phyloP scores from a whole-genome alignment of 2,329 filamentous ascomycete species.

The Volutella citrinella region DNA sequence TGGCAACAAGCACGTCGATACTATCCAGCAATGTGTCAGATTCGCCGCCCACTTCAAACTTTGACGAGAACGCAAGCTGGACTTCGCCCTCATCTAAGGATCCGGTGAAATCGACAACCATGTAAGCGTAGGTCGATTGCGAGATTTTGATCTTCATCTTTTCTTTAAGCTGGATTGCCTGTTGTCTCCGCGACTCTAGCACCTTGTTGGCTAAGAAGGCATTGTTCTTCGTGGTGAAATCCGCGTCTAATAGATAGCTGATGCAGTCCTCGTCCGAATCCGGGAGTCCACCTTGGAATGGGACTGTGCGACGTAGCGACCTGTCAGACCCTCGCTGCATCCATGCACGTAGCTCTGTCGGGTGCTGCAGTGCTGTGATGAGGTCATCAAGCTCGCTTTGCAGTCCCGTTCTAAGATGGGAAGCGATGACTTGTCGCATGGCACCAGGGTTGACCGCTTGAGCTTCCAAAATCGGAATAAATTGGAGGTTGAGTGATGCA shows the following conservation, averaged over 20 bases:
- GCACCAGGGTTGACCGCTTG: conserved; percentile 43
- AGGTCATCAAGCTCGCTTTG: conserved; percentile 50
- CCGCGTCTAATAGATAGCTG: conserved; percentile 53
- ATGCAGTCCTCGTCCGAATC: conserved; percentile 48
- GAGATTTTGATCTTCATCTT: conserved; percentile 60
- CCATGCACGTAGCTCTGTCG: conserved; percentile 52
- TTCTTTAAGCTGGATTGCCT: conserved; percentile 51
- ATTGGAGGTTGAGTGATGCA: conserved; percentile 62
- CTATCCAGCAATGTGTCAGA: conserved; percentile 53
- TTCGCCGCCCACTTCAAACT: conserved; percentile 55
- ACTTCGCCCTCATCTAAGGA: conserved; percentile 63
- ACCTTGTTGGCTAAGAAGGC: conserved; percentile 48
- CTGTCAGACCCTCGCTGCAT: conserved; percentile 45
- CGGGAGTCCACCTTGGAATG: conserved; percentile 51
- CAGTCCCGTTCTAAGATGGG: conserved; percentile 49
- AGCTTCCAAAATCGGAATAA: conserved; percentile 65
- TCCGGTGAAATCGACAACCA: conserved; percentile 65
- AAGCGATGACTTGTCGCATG: conserved; percentile 48
- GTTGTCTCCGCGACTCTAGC: conserved; percentile 44
- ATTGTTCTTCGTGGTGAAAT: conserved; percentile 53
- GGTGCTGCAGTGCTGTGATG: conserved; percentile 47
- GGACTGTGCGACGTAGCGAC: conserved; percentile 28
- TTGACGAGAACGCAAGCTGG: conserved; percentile 64
- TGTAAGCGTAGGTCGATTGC: conserved; percentile 60
- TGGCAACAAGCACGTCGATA: conserved; percentile 62